Evolutionary conservation across 2,329 filamentous ascomycete species (phyloP), one percentile per base, ranked within the genome.

Genomic region (Aspergillus unguis): DNA sequence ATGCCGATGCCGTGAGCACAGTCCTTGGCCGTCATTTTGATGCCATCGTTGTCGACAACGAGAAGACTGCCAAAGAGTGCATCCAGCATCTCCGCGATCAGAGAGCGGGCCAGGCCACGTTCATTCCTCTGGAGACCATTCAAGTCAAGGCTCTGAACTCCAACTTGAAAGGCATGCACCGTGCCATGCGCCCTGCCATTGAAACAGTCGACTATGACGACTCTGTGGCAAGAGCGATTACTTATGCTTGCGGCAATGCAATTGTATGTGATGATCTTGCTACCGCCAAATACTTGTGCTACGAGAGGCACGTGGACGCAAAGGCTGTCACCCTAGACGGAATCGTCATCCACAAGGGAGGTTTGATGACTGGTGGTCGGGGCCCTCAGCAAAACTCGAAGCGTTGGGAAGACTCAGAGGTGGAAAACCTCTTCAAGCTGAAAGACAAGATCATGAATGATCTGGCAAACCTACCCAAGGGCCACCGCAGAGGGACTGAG

Each of bases 121-220:
- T 99, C 71, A 92, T 97, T 58, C 94, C 94, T 1, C 80, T 99
- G 17, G 94, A 99, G 76, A 96, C 95, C 48, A 96, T 99, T 70
- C 95, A 97, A 66, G 92, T 96, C 67, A 92, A 90, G 69, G 85
- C 90, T 8, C 84, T 94, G 54, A 95, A 95, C 68, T 88, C 90
- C 4, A 92, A 90, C 54, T 79, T 99, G 59, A 96, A 96, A 73
- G 90, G 91, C 28, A 87, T 96, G 69, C 82, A 89, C 50, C 88
- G 89, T 36, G 90, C 88, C 42, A 85, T 85, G 71, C 85, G 92
- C 6, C 81, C 96, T 53, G 95, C 92, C 0, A 95, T 99, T 58
- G 94, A 99, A 69, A 95, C 91, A 0, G 92, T 99, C 62, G 91
- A 96, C 65, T 99, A 94, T 65, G 94, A 97, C 63, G 81, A 87